Evolutionary conservation across 2,329 filamentous ascomycete genomes (phyloP).

Genomic region (Neofusicoccum kwambonambiense): DNA sequence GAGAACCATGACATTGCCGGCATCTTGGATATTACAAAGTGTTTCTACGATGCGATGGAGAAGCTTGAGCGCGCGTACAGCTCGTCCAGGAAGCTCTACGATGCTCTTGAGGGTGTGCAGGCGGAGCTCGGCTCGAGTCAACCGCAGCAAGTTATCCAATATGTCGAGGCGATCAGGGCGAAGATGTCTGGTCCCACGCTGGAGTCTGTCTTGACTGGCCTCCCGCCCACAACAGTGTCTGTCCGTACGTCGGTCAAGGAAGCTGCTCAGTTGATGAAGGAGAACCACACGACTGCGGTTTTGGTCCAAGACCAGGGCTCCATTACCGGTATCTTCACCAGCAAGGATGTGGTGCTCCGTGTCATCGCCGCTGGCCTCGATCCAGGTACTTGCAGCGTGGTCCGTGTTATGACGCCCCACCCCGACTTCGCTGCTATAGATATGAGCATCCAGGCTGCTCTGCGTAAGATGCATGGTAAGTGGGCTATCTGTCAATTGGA

Average conservation of each 20-base stretch:
- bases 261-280: constrained; percentile 93
- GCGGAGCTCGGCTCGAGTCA: constrained; percentile 94
- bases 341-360: constrained; percentile 96
- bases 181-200: constrained; percentile 99
- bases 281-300: constrained; percentile 96
- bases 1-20: constrained; percentile 99
- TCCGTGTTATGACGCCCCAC: constrained; percentile 98
- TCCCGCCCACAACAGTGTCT: constrained; percentile 90
- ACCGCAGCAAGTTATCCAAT: constrained; percentile 97
- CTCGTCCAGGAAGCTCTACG: constrained; percentile 96
- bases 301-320: constrained; percentile 94
- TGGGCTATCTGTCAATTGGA: neutral
- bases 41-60: constrained; percentile 99
- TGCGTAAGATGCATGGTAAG: constrained; percentile 98
- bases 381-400: constrained; percentile 91
- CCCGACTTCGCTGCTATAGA: constrained; percentile 98
- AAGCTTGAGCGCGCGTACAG: constrained; percentile 97
- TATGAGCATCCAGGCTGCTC: constrained; percentile 97
- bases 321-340: constrained; percentile 98
- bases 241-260: constrained; percentile 96
- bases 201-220: constrained; percentile 87
- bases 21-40: constrained; percentile 98
- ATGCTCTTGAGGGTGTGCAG: constrained; percentile 95
- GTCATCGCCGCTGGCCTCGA: constrained; percentile 97
- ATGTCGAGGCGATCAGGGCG: constrained; percentile 88